A percentile compares a stretch with the other conserved stretches of the same genome.
Conservation (phyloP, 1,284 basidiomycete genomes). For the Naganishia sp. region DNA sequence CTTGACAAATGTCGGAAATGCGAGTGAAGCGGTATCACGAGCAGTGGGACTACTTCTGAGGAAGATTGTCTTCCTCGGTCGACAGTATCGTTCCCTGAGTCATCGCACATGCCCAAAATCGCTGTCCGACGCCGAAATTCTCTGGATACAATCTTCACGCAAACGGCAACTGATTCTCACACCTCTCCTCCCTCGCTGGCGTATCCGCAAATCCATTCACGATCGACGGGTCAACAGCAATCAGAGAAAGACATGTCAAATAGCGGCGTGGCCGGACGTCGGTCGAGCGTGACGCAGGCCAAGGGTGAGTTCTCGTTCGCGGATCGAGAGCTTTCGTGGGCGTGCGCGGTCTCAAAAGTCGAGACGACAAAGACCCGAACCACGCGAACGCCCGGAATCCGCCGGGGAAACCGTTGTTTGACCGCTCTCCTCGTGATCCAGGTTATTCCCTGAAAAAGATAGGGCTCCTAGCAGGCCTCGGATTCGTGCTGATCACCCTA, state of each 20-base stretch:
- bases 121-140: neutral
- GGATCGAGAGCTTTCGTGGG: neutral
- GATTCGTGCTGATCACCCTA: constrained; percentile 27
- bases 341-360: neutral
- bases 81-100: no score
- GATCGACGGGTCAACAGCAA: constrained; percentile 1
- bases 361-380: no score
- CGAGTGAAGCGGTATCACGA: neutral
- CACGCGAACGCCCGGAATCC: neutral
- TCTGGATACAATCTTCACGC: neutral
- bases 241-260: constrained; percentile 19
- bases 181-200: neutral
- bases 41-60: neutral
- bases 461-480: constrained; percentile 23
- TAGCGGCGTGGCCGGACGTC: constrained; percentile 6
- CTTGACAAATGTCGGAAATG: neutral
- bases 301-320: constrained; percentile 6
- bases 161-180: neutral
- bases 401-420: neutral
- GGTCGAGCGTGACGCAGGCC: constrained; percentile 9
- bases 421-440: neutral
- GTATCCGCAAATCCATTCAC: neutral
- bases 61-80: no score
- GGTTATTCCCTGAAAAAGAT: constrained; percentile 26
- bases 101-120: no score